A percentile compares a stretch with the other conserved stretches of the same genome.
These are phyloP conservation scores for Lentinula boryana DNA, from an alignment of 768 basidiomycete species.

Conservation along the genomic window DNA sequence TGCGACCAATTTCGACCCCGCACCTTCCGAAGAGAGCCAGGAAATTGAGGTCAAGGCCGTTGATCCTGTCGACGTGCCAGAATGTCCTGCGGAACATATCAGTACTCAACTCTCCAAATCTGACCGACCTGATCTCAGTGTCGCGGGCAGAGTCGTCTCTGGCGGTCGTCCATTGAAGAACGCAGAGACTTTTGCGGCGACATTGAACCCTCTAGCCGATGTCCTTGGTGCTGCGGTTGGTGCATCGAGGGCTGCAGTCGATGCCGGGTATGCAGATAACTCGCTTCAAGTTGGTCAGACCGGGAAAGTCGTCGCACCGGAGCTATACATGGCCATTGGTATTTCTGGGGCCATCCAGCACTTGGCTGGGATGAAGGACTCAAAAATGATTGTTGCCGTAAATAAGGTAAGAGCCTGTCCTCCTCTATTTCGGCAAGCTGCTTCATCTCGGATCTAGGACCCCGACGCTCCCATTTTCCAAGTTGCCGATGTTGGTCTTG, in stretches of 20 bases:
- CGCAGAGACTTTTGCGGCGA: slow-evolving; percentile 84
- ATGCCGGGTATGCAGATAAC: slow-evolving; percentile 97
- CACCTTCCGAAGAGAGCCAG: slow-evolving; percentile 39
- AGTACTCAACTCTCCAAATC: slow-evolving; percentile 80
- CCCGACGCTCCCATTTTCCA: slow-evolving; percentile 99
- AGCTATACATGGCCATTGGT: slow-evolving; percentile 92
- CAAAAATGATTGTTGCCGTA: slow-evolving; percentile 94
- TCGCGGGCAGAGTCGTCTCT: slow-evolving; percentile 84
- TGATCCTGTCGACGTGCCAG: slow-evolving; percentile 55
- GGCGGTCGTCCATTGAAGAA: slow-evolving; percentile 95
- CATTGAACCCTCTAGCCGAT: slow-evolving; percentile 89
- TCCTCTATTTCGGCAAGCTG: background rate
- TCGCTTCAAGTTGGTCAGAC: slow-evolving; percentile 99
- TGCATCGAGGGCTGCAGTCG: slow-evolving; percentile 96
- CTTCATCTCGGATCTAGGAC: slow-evolving; percentile 46
- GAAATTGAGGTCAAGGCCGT: slow-evolving; percentile 57
- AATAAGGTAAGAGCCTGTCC: slow-evolving; percentile 69
- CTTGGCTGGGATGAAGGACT: slow-evolving; percentile 99
- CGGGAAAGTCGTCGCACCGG: slow-evolving; percentile 96
- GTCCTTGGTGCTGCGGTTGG: slow-evolving; percentile 92
- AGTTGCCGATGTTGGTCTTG: slow-evolving; percentile 92
- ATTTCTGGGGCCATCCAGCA: slow-evolving; percentile 99
- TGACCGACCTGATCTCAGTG: slow-evolving; percentile 87
- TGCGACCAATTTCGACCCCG: slow-evolving; percentile 81
- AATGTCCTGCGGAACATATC: slow-evolving; percentile 57